These are phyloP conservation scores for Auricularia sp. DNA, from an alignment of 768 basidiomycete species.

Conservation along the genomic window DNA sequence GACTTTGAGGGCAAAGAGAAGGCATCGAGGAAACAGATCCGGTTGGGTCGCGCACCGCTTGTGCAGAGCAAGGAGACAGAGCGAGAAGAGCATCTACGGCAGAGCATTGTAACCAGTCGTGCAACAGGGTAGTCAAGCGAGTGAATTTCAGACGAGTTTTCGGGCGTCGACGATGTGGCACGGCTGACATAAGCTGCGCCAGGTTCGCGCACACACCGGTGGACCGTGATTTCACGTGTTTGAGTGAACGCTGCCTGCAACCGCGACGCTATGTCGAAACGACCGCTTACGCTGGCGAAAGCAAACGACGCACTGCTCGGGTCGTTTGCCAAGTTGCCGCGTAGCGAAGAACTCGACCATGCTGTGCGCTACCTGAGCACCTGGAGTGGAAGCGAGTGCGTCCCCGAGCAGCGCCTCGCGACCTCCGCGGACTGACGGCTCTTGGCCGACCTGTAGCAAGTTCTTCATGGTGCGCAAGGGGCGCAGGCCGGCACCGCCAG, in stretches of 20 bases:
- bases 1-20: too few relatives aligned
- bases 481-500: background rate
- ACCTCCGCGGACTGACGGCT: constrained; percentile 1
- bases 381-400: constrained; percentile 83
- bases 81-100: too few relatives aligned
- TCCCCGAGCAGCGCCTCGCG: constrained; percentile 15
- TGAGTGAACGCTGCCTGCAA: background rate
- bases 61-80: too few relatives aligned
- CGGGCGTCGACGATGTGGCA: too few relatives aligned
- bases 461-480: constrained; percentile 49
- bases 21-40: too few relatives aligned
- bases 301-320: constrained; percentile 60
- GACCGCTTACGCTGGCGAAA: constrained; percentile 34
- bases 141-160: too few relatives aligned
- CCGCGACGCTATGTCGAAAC: constrained; percentile 35
- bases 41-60: too few relatives aligned
- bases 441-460: constrained; percentile 40
- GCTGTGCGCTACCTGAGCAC: constrained; percentile 67
- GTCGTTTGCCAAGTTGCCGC: constrained; percentile 44
- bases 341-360: constrained; percentile 59
- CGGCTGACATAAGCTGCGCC: too few relatives aligned
- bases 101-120: too few relatives aligned
- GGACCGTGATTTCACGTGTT: too few relatives aligned
- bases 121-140: too few relatives aligned
- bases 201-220: too few relatives aligned